Evolutionary conservation across 1,284 basidiomycete genomes (phyloP).

Genomic region (Rhodotorula sp.): DNA sequence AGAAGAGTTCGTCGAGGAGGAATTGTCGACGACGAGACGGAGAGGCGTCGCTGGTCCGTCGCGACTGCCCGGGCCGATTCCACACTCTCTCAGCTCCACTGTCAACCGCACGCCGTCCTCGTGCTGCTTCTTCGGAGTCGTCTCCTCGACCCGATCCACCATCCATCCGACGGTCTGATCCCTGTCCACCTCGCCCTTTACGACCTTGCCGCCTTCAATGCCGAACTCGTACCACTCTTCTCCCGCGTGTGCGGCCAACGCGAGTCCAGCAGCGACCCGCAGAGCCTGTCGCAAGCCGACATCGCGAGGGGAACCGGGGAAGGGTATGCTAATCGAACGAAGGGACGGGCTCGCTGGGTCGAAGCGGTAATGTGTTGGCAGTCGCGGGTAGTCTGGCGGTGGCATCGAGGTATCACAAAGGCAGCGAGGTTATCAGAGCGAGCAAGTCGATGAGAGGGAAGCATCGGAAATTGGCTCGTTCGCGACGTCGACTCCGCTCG

Average conservation of each 20-base stretch:
- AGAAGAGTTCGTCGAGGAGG: neutral
- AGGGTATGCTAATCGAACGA: neutral
- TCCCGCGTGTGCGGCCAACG: slow-evolving; percentile 25
- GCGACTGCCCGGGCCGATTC: neutral
- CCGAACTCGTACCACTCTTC: slow-evolving; percentile 24
- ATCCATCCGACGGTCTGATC: neutral
- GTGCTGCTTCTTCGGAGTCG: neutral
- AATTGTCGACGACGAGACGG: neutral
- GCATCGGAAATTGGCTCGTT: no score
- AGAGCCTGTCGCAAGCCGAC: neutral
- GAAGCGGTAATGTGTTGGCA: slow-evolving; percentile 23
- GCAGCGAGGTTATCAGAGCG: neutral
- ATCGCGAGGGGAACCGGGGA: neutral
- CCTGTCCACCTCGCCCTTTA: slow-evolving; percentile 12
- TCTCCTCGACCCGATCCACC: neutral
- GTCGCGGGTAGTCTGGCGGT: slow-evolving; percentile 27
- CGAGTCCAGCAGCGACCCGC: slow-evolving; percentile 20
- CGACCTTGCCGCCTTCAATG: neutral
- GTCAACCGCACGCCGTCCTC: neutral
- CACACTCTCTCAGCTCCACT: neutral
- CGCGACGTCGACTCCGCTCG: no score
- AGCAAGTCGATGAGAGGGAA: no score
- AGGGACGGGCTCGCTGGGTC: neutral
- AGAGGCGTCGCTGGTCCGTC: neutral
- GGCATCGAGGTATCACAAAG: neutral